Base-by-base conservation (phyloP, 2,329 filamentous ascomycete species). In the Ustilaginoidea virens region DNA sequence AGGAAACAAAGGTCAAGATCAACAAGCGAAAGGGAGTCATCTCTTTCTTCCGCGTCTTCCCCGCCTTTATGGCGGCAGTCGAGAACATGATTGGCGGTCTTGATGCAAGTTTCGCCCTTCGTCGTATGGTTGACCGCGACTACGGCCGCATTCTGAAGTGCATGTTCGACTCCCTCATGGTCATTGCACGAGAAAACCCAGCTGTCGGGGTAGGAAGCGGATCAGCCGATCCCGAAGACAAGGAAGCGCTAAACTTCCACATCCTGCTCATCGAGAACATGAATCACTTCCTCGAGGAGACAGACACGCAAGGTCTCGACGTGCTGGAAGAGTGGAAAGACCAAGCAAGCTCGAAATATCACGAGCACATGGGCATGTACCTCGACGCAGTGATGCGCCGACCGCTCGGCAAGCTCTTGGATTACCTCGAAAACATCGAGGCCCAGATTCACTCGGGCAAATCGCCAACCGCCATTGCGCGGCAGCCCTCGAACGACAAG, bases 1-100 rank as follows among this genome's bases (percentile, higher is more conserved):
- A 96, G 55, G 90, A 96, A 36, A 96, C 86, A 22, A 96, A 96
- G 55, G 87, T 98, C 51, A 94, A 94, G 61, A 85, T 94, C 55
- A 94, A 93, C 63, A 96, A 96, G 63, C 79, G 90, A 40, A 94
- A 92, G 58, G 87, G 90, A 8, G 82, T 98, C 32, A 94, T 96
- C 43, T 76, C 77, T 11, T 96, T 96, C 52, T 87, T 96, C 61
- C 80, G 82, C 38, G 78, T 87, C 23, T 96, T 96, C 61, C 90
- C 87, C 1, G 63, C 76, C 34, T 94, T 94, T 55, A 75, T 75
- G n/a, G 56, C 70, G 1, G 74, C 80, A 0, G 70, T 94, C 2
- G 86, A 94, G 54, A 85, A 77, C 45, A 86, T 92, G 71, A 66
- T 93, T 26, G 57, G 66, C 1, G 62, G 63, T 12, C 56, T 64